Evolutionary conservation across 2,329 filamentous ascomycete genomes (phyloP).

Genomic region (Trichoderma sp.): DNA sequence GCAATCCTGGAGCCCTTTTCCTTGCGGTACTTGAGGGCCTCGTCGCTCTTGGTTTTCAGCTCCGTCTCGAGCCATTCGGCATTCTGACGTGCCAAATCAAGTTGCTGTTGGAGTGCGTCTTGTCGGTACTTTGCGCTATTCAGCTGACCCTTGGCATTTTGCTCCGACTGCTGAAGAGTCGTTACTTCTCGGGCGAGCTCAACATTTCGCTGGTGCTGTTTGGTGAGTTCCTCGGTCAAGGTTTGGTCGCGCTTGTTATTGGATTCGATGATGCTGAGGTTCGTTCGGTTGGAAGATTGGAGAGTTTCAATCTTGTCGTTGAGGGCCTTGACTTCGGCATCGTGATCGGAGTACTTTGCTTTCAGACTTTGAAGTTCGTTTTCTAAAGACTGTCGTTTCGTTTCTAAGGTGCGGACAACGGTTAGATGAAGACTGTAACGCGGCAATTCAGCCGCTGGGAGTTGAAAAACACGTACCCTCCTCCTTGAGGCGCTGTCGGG

Average conservation of each 20-base stretch:
- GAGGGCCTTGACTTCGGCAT: constrained; percentile 69
- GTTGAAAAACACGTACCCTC: constrained; percentile 59
- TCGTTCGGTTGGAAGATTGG: constrained; percentile 89
- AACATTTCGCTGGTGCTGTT: constrained; percentile 84
- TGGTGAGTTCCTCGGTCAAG: constrained; percentile 79
- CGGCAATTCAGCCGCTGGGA: neutral
- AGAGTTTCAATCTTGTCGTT: constrained; percentile 81
- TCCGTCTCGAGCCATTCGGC: constrained; percentile 92
- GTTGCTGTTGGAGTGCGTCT: constrained; percentile 83
- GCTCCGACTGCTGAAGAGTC: constrained; percentile 76
- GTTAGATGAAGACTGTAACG: neutral
- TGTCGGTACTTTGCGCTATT: constrained; percentile 86
- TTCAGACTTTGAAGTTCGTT: constrained; percentile 61
- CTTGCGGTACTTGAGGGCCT: constrained; percentile 86
- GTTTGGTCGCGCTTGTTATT: constrained; percentile 85
- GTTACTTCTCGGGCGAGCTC: constrained; percentile 81
- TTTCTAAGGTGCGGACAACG: constrained; percentile 57
- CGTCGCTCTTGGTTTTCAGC: constrained; percentile 82
- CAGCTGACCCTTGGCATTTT: constrained; percentile 74
- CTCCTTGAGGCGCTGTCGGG: constrained; percentile 75
- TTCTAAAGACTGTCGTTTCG: constrained; percentile 69
- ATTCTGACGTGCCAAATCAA: constrained; percentile 83
- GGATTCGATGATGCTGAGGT: constrained; percentile 81
- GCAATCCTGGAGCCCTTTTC: constrained; percentile 90
- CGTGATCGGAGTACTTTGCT: constrained; percentile 19